A percentile compares a stretch with the other conserved stretches of the same genome.
phyloP scores from a whole-genome alignment of 2,329 filamentous ascomycete species.

The Stagonosporopsis chrysanthemi region DNA sequence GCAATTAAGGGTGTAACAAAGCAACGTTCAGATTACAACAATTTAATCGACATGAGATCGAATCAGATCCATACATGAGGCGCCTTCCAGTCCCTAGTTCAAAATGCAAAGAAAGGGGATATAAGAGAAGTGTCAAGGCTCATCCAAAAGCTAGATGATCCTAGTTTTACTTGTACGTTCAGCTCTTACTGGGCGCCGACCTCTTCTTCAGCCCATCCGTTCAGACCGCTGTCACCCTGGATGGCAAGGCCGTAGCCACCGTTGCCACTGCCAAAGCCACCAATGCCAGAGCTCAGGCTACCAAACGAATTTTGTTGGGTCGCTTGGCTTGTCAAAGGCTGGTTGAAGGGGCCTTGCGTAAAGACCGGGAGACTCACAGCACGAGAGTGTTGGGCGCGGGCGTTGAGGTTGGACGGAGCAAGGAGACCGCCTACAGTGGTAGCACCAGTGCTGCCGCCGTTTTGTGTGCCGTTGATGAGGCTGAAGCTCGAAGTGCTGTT shows the following conservation, averaged over 20 bases:
- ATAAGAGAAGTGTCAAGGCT: constrained; percentile 20
- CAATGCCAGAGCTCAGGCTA: constrained; percentile 65
- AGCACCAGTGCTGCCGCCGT: constrained; percentile 57
- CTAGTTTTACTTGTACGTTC: constrained; percentile 1
- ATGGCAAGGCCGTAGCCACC: constrained; percentile 67
- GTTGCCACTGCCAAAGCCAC: constrained; percentile 62
- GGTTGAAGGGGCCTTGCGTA: constrained; percentile 64
- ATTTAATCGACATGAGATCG: constrained; percentile 28
- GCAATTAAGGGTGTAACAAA: constrained; percentile 25
- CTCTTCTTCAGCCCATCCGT: constrained; percentile 71
- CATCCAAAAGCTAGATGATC: constrained; percentile 6
- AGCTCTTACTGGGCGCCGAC: constrained; percentile 60
- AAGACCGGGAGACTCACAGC: constrained; percentile 87
- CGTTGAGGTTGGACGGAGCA: constrained; percentile 70
- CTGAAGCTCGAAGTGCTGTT: constrained; percentile 60
- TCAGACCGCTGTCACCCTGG: constrained; percentile 63
- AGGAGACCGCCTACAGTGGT: constrained; percentile 80
- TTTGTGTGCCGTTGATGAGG: constrained; percentile 54
- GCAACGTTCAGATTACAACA: constrained; percentile 34
- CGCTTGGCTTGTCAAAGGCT: constrained; percentile 48
- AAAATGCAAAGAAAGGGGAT: constrained; percentile 25
- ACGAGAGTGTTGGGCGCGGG: constrained; percentile 71
- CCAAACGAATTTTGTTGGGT: constrained; percentile 60
- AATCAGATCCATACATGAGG: constrained; percentile 18
- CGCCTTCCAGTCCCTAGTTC: constrained; percentile 22